Conservation (phyloP, 2,329 filamentous ascomycete genomes). For the Cadophora malorum region DNA sequence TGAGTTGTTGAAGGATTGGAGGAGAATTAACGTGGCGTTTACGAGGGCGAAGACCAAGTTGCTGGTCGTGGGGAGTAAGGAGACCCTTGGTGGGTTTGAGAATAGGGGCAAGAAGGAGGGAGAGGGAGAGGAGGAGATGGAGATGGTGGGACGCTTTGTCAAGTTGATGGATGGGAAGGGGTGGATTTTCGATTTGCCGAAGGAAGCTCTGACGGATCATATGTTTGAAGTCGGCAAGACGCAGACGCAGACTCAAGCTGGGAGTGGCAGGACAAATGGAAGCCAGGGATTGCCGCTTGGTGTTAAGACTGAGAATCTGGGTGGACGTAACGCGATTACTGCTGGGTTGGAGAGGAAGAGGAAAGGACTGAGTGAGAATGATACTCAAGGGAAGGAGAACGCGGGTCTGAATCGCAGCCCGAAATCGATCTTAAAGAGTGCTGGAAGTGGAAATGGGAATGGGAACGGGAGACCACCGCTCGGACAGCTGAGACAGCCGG, state of each 20-base stretch:
- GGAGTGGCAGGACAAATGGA: conserved; percentile 19
- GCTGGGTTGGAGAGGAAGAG: conserved; percentile 18
- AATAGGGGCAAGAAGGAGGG: conserved; percentile 56
- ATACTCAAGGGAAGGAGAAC: conserved; percentile 22
- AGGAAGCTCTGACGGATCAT: conserved; percentile 70
- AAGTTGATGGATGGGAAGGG: conserved; percentile 74
- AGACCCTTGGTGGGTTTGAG: conserved; percentile 70
- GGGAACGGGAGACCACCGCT: conserved; percentile 7
- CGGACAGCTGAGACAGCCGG: conserved; percentile 49
- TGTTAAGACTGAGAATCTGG: conserved; percentile 18
- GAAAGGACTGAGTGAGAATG: conserved; percentile 30
- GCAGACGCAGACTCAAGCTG: conserved; percentile 57
- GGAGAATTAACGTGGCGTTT: conserved; percentile 93
- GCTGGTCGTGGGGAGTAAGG: conserved; percentile 82
- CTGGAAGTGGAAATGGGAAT: conserved; percentile 13
- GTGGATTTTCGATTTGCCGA: conserved; percentile 81
- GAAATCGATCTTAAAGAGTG: not conserved
- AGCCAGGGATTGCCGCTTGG: conserved; percentile 6
- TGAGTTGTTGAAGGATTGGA: conserved; percentile 88
- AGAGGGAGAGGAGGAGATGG: conserved; percentile 72
- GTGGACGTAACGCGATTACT: not conserved
- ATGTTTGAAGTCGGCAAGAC: conserved; percentile 62
- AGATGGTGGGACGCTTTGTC: conserved; percentile 80
- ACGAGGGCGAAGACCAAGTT: conserved; percentile 93
- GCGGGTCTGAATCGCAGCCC: not conserved